Evolutionary conservation across 2,329 filamentous ascomycete genomes (phyloP), one percentile per base, ranked within the genome.

Genomic region (Celoporthe dispersa): DNA sequence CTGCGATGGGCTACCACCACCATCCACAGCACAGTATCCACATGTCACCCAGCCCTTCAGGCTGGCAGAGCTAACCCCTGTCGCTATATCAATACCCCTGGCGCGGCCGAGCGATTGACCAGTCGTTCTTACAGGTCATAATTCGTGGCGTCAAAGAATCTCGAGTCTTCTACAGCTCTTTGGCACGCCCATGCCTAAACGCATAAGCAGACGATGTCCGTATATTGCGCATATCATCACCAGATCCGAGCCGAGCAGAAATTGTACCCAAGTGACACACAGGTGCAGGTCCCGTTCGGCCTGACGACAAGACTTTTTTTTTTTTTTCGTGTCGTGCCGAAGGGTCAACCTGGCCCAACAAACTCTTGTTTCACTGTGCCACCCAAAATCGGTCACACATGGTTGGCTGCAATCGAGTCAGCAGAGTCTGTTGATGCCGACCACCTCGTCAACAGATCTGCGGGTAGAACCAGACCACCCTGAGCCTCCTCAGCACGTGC

Each of bases 341-440:
- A 64, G n/a, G 19, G 16, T 31, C 48, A 53, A n/a, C 44, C 28
- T 25, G 33, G 69, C 53, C 64, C 64, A 71, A 44, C 62, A 66
- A 55, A 35, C 31, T 63, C 28, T 39, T 64, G 53, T 59, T 57
- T 64, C 59, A 66, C 67, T 44, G 67, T 64, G 33, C 41, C 63
- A 61, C 61, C 44, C 64, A 57, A 22, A 22, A 6, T 33, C 25
- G 59, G 14, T n/a, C 59, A 68, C 48, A 48, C 33, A 14, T 37
- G 59, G 66, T 63, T 55, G 59, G 41, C 33, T 31, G 33, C 51
- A 65, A 59, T 35, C 67, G 64, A 71, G 70, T 69, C 67, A 71
- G 67, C 70, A 69, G 64, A 57, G 59, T 63, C 62, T 71, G 41
- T 51, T 66, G 39, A 53, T 51, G 51, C 16, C n/a, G 11, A 55